These are phyloP conservation scores for Thermomucor indicae-seudaticae DNA, from an alignment of 371 early-diverging fungal genomes.

Conservation along the genomic window DNA sequence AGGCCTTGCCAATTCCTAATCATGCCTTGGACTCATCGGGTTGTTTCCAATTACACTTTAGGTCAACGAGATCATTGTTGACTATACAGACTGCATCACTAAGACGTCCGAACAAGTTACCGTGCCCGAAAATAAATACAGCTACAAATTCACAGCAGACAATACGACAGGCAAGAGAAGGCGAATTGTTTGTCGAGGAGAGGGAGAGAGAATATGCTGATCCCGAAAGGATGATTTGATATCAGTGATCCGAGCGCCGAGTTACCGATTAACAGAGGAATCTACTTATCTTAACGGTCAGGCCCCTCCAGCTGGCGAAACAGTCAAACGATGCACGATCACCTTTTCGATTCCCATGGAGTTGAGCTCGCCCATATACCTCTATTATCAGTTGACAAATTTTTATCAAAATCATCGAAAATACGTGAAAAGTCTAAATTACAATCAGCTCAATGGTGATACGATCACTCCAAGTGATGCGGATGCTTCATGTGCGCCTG, in stretches of 20 bases:
- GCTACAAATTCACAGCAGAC: constrained; percentile 39
- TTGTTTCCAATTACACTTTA: not conserved
- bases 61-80: constrained; percentile 74
- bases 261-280: constrained; percentile 19
- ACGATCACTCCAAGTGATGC: constrained; percentile 25
- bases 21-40: not conserved
- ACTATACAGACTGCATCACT: constrained; percentile 76
- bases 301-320: constrained; percentile 18
- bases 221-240: too few species aligned
- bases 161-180: constrained; percentile 27
- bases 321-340: constrained; percentile 57
- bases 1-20: not conserved
- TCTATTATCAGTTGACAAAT: constrained; percentile 86
- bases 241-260: constrained; percentile 32
- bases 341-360: constrained; percentile 56
- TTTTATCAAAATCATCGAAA: constrained; percentile 94
- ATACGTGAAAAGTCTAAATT: constrained; percentile 82
- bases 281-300: constrained; percentile 16
- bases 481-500: constrained; percentile 27
- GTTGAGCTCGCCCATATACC: constrained; percentile 65
- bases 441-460: constrained; percentile 75
- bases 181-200: not conserved
- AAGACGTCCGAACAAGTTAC: constrained; percentile 12
- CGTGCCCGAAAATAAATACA: constrained; percentile 19
- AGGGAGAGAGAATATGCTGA: not conserved